phyloP scores from a whole-genome alignment of 345 rosid genomes.

The Sonneratia caseolaris region DNA sequence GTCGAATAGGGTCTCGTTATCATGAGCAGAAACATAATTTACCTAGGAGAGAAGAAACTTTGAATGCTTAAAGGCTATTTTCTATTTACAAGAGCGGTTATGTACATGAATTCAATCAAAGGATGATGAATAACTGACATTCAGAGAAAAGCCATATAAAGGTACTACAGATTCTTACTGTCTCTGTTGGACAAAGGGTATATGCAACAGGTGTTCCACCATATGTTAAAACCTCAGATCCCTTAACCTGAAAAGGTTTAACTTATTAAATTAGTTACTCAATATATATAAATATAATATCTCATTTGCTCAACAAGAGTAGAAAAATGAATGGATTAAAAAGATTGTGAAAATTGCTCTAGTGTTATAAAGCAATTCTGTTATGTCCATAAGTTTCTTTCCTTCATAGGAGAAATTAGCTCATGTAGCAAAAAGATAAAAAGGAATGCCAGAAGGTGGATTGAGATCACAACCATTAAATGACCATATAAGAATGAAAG shows the following conservation, averaged over 20 bases:
- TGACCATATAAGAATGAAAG: neutral
- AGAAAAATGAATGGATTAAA: neutral
- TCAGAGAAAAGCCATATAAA: neutral
- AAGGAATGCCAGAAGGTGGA: neutral
- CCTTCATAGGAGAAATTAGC: neutral
- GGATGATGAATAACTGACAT: neutral
- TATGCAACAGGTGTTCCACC: constrained; percentile 75
- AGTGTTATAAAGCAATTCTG: neutral
- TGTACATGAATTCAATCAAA: neutral
- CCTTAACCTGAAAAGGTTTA: constrained; percentile 45
- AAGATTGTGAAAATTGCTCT: neutral
- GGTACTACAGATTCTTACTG: constrained; percentile 30
- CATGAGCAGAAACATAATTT: constrained; percentile 95
- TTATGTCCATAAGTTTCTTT: neutral
- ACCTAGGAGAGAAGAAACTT: constrained; percentile 27
- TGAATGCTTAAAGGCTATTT: neutral
- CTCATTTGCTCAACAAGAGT: neutral
- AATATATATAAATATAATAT: neutral
- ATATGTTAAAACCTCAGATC: constrained; percentile 57
- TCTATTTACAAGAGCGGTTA: neutral
- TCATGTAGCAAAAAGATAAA: neutral
- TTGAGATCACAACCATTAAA: neutral
- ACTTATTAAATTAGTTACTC: neutral
- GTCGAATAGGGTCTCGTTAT: constrained; percentile 93
- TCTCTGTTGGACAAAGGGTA: constrained; percentile 62